Conservation (phyloP, 805 yeast genomes). For the Candida sakaeoensis region DNA sequence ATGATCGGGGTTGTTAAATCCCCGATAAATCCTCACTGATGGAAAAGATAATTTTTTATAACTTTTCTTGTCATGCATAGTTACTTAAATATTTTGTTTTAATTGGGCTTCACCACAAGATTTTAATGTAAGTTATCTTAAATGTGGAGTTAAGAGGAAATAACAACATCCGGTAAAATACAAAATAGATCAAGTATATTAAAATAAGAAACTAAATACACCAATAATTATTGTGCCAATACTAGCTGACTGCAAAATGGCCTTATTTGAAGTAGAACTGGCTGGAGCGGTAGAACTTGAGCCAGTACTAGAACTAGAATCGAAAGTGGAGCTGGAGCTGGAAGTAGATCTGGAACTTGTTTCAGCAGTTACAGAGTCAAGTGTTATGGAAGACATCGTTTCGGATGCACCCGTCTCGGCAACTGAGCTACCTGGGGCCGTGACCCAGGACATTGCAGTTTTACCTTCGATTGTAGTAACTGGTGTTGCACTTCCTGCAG, state of each 20-base stretch:
- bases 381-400: slow-evolving; percentile 5
- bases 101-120: slow-evolving; percentile 3
- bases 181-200: not conserved
- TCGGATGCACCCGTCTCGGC: slow-evolving; percentile 3
- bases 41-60: slow-evolving; percentile 2
- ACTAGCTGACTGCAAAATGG: slow-evolving; percentile 6
- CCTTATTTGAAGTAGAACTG: slow-evolving; percentile 4
- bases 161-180: not conserved
- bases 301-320: not conserved
- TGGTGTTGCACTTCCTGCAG: slow-evolving; percentile 24
- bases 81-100: slow-evolving; percentile 1
- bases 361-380: slow-evolving; percentile 2
- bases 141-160: slow-evolving; percentile 1
- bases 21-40: slow-evolving; percentile 8
- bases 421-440: slow-evolving; percentile 10
- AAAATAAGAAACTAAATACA: slow-evolving; percentile 5
- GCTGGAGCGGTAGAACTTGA: not conserved
- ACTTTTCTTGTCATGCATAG: not conserved
- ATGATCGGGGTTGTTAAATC: slow-evolving; percentile 1
- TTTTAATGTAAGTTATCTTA: no score
- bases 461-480: slow-evolving; percentile 14
- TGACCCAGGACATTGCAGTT: slow-evolving; percentile 9
- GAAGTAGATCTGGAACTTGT: not conserved
- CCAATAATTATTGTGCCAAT: slow-evolving; percentile 6
- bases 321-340: not conserved